phyloP scores from a whole-genome alignment of 495 filamentous ascomycete species.

The Echria macrotheca region DNA sequence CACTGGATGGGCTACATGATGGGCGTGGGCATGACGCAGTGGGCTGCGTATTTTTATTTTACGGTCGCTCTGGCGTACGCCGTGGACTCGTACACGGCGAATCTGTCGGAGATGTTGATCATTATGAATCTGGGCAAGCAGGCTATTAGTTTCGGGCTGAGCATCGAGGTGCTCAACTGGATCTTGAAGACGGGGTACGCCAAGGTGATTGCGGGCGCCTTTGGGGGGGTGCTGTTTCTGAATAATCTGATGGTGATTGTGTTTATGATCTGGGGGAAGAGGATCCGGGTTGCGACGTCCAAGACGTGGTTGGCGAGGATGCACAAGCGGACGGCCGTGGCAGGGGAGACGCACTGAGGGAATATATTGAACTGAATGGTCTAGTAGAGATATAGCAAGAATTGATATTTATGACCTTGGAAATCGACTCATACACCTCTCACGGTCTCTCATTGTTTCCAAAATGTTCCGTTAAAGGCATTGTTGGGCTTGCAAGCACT shows the following conservation, averaged over 20 bases:
- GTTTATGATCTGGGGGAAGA: conserved; percentile 56
- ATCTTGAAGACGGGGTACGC: conserved; percentile 52
- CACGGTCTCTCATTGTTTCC: too few species aligned
- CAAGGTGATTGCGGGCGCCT: conserved; percentile 54
- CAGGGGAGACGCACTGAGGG: conserved; percentile 9
- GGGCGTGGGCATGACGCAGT: conserved; percentile 49
- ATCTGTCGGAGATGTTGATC: conserved; percentile 59
- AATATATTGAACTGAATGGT: too few species aligned
- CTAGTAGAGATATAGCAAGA: too few species aligned
- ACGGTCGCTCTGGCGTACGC: conserved; percentile 55
- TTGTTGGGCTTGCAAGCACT: too few species aligned
- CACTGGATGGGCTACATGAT: conserved; percentile 55
- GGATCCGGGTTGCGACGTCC: conserved; percentile 44
- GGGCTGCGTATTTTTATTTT: conserved; percentile 53
- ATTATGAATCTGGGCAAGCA: conserved; percentile 66
- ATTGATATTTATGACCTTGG: too few species aligned
- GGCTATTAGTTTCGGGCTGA: conserved; percentile 58
- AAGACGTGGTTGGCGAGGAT: conserved; percentile 46
- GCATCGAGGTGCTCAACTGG: conserved; percentile 54
- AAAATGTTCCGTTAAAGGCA: too few species aligned
- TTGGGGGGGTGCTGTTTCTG: conserved; percentile 46
- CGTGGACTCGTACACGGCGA: conserved; percentile 53
- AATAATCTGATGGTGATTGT: conserved; percentile 53
- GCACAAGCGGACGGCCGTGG: conserved; percentile 8
- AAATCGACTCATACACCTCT: too few species aligned